Base-by-base conservation (phyloP, 768 basidiomycete species). In the Amanita exitialis region DNA sequence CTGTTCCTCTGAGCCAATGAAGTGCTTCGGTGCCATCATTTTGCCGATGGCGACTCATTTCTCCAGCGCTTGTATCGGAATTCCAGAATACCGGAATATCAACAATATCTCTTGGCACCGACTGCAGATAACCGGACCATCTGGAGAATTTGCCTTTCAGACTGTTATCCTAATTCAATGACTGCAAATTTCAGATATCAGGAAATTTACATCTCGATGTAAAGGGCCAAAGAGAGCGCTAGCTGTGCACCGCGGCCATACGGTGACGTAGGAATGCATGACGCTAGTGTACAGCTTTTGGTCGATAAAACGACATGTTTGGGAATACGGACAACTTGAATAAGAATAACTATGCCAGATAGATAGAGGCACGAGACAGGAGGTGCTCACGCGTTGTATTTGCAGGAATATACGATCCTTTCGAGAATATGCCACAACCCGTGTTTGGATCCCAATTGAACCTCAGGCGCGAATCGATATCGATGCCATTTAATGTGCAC, bases 71-170 rank as follows among this genome's bases (percentile, higher is more conserved):
- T 25, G 25, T 54, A 32, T 54, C 34, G 38, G 54, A 43, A 18
- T 57, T 46, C 86, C 86, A 87, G 56, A 86, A 78, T 16, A 82
- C 53, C 30, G 83, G 81, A 28, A 86, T 69, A 51, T 80, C 77
- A 18, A 82, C 75, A 4, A 61, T 59, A 37, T 63, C 61, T 38
- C 59, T 53, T n/a, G 84, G 80, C 5, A 89, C 68, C 9, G 80
- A 79, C 56, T 82, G 76, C 4, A 89, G 60, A 64, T 88, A 89
- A 41, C 74, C 77, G 56, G 64, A 70, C 83, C 84, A 89, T 38
- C 67, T 68, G 7, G 86, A 87, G 21, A 50, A 47, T 42, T 61
- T 39, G 32, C 75, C 77, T 49, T 62, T 67, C 44, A 80, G 59
- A 51, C 84, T 86, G 54, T 3, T 44, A 48, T 41, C 13, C 7